Evolutionary conservation across 108 stramenopile genomes (phyloP).

Genomic region (Skeletonema marinoi): DNA sequence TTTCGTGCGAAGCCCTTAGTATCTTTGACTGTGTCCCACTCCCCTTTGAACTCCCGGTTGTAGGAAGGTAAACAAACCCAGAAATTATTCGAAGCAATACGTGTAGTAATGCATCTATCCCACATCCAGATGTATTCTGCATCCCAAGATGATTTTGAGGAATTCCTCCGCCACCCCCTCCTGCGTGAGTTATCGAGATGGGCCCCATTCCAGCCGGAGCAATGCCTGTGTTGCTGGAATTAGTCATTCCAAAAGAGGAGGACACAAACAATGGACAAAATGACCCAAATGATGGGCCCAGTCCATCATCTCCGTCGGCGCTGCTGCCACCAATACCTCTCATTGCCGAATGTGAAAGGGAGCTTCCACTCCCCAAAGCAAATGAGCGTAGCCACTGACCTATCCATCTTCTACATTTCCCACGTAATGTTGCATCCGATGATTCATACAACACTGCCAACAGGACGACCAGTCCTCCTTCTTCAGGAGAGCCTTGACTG

Average conservation of each 20-base stretch:
- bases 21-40: slow-evolving; percentile 11
- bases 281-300: slow-evolving; percentile 33
- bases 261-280: slow-evolving; percentile 31
- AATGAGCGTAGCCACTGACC: slow-evolving; percentile 25
- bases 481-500: slow-evolving; percentile 6
- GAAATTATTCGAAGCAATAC: slow-evolving; percentile 59
- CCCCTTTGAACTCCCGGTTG: not conserved
- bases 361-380: slow-evolving; percentile 26
- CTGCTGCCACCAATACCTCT: not conserved
- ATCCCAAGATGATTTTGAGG: slow-evolving; percentile 41
- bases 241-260: slow-evolving; percentile 1
- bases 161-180: slow-evolving; percentile 10
- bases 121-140: slow-evolving; percentile 76
- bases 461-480: slow-evolving; percentile 25
- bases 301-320: slow-evolving; percentile 5
- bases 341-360: slow-evolving; percentile 13
- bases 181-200: slow-evolving; percentile 26
- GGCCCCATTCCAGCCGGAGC: slow-evolving; percentile 11
- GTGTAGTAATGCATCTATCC: slow-evolving; percentile 55
- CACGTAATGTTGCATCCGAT: slow-evolving; percentile 31
- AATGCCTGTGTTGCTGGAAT: not conserved
- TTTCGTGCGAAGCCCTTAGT: slow-evolving; percentile 42
- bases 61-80: slow-evolving; percentile 37
- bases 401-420: slow-evolving; percentile 37
- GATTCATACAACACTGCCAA: slow-evolving; percentile 19